A percentile compares a stretch with the other conserved stretches of the same genome.
phyloP scores from a whole-genome alignment of 768 basidiomycete species.

The Royoungia palumana region DNA sequence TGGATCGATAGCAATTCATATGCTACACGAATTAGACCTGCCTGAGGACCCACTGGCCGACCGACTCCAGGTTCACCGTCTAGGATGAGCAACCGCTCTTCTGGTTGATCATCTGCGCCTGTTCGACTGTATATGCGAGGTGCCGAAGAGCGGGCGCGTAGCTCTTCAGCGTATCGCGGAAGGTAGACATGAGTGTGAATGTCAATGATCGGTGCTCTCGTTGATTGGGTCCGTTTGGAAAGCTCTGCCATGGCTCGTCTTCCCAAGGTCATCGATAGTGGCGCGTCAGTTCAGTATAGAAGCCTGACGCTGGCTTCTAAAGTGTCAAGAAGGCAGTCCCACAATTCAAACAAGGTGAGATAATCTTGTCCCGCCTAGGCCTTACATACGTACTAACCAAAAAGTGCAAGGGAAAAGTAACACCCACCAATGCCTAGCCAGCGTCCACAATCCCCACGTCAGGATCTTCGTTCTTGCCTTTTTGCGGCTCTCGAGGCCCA shows the following conservation, averaged over 20 bases:
- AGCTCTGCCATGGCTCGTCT: conserved; percentile 26
- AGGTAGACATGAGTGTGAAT: conserved; percentile 86
- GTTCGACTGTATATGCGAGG: conserved; percentile 61
- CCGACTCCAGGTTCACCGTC: conserved; percentile 79
- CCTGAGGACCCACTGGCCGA: conserved; percentile 76
- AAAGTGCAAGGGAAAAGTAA: not conserved
- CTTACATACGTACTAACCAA: conserved; percentile 15
- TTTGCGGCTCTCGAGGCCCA: conserved; percentile 1
- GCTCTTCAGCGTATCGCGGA: conserved; percentile 68
- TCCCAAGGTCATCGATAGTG: conserved; percentile 28
- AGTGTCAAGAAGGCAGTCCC: no score
- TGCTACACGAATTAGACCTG: conserved; percentile 20
- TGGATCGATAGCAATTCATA: conserved; percentile 6
- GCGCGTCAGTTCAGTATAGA: conserved; percentile 10
- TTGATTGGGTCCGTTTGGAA: conserved; percentile 16
- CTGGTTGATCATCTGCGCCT: conserved; percentile 41
- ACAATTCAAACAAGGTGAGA: conserved; percentile 10
- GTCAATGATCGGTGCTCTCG: conserved; percentile 56
- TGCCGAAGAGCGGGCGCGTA: conserved; percentile 59
- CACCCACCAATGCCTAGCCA: conserved; percentile 8
- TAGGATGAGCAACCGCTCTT: conserved; percentile 74
- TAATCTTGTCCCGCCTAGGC: conserved; percentile 13
- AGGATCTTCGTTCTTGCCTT: conserved; percentile 1
- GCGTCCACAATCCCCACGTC: not conserved
- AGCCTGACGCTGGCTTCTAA: not conserved